Percentiles rank a stretch among this genome's conserved stretches.
These are phyloP conservation scores for Paramyrothecium roridum DNA, from an alignment of 2,329 filamentous ascomycete genomes.

Conservation along the genomic window DNA sequence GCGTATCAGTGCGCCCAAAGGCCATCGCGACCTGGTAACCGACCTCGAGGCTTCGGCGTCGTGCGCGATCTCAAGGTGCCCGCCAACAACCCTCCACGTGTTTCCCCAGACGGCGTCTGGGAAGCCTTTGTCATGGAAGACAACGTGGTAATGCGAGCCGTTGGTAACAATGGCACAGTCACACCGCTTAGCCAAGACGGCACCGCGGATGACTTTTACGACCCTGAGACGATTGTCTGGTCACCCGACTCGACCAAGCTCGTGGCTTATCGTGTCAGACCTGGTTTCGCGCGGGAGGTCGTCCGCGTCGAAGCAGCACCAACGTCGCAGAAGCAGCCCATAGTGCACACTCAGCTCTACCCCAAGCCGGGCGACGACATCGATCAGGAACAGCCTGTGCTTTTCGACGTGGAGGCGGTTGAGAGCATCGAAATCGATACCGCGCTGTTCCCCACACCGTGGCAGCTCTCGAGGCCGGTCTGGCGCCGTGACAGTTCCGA, in stretches of 20 bases:
- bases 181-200: constrained; percentile 3
- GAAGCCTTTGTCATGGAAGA: constrained; percentile 4
- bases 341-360: constrained; percentile 5
- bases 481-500: constrained; percentile 5
- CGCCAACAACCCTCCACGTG: constrained; percentile 5
- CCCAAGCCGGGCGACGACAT: constrained; percentile 6
- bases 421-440: constrained; percentile 4
- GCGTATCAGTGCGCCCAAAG: neutral
- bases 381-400: constrained; percentile 6
- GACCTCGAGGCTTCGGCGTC: constrained; percentile 5
- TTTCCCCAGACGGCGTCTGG: constrained; percentile 1
- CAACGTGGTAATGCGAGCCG: constrained; percentile 2
- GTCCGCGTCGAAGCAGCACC: constrained; percentile 5
- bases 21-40: constrained; percentile 1
- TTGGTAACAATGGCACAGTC: constrained; percentile 2
- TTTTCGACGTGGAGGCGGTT: constrained; percentile 2
- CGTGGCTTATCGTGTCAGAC: constrained; percentile 4
- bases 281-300: constrained; percentile 4
- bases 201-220: constrained; percentile 5
- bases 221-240: constrained; percentile 7
- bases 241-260: constrained; percentile 6
- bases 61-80: constrained; percentile 5
- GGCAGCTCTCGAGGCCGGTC: constrained; percentile 4
- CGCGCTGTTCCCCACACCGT: constrained; percentile 5
- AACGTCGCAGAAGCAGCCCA: constrained; percentile 5